A percentile compares a stretch with the other conserved stretches of the same genome.
Evolutionary conservation across 257 asterid species (phyloP).

Genomic region (Catharanthus roseus): DNA sequence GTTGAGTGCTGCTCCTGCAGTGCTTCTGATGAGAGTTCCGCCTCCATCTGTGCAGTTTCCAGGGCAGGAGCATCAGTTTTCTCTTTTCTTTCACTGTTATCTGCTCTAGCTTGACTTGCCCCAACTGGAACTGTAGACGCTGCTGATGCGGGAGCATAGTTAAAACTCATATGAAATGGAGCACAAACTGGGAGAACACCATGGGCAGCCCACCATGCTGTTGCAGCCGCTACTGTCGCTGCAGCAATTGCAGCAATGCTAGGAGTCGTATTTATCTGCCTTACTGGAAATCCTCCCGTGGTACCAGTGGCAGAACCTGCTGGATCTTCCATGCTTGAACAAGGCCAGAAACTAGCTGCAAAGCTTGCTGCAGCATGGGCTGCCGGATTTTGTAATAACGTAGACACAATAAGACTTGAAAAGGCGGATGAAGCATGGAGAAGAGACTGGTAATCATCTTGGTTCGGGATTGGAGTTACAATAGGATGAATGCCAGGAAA

Average conservation of each 20-base stretch:
- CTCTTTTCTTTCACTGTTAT: conserved; percentile 37
- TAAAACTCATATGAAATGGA: conserved; percentile 63
- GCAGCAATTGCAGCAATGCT: conserved; percentile 78
- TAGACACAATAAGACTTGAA: conserved; percentile 73
- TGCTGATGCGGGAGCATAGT: conserved; percentile 46
- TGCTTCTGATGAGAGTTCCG: conserved; percentile 48
- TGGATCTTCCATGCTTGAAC: conserved; percentile 41
- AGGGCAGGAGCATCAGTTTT: conserved; percentile 34
- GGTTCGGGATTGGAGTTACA: conserved; percentile 50
- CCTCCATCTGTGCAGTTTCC: conserved; percentile 38
- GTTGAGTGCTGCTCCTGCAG: conserved; percentile 47
- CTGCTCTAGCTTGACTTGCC: conserved; percentile 34
- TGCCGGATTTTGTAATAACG: conserved; percentile 78
- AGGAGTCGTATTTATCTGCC: conserved; percentile 48
- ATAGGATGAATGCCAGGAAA: conserved; percentile 57
- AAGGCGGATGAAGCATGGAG: conserved; percentile 59
- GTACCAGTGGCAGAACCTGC: conserved; percentile 30
- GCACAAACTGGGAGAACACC: conserved; percentile 85
- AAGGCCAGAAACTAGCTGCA: conserved; percentile 77
- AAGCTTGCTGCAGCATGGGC: conserved; percentile 92
- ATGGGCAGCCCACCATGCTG: conserved; percentile 98
- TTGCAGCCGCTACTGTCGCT: conserved; percentile 96
- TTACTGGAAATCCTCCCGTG: conserved; percentile 34
- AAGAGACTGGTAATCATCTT: conserved; percentile 56
- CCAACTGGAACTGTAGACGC: conserved; percentile 40